Conservation (phyloP, 2,329 filamentous ascomycete genomes). For the Hymenoscyphus repandus region DNA sequence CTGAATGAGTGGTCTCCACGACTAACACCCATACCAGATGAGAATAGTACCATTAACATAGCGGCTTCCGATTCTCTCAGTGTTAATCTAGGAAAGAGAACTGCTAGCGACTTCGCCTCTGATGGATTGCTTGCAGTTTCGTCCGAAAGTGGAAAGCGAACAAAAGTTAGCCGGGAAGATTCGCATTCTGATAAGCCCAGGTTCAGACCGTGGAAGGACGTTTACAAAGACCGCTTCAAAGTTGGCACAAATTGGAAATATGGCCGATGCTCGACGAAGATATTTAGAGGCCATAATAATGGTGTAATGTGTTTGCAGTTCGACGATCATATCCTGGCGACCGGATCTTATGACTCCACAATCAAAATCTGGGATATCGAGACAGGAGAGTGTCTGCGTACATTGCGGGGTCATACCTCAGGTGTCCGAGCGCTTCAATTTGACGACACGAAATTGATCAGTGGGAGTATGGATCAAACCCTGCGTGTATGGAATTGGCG, state of each 20-base stretch:
- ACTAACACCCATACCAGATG: slow-evolving; percentile 43
- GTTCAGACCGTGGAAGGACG: slow-evolving; percentile 85
- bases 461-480: slow-evolving; percentile 79
- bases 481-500: slow-evolving; percentile 97
- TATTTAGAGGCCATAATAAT: slow-evolving; percentile 83
- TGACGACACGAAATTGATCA: slow-evolving; percentile 85
- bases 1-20: slow-evolving; percentile 48
- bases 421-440: slow-evolving; percentile 90
- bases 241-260: slow-evolving; percentile 98
- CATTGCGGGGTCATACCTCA: slow-evolving; percentile 72
- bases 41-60: slow-evolving; percentile 7
- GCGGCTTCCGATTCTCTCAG: slow-evolving; percentile 10
- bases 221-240: slow-evolving; percentile 92
- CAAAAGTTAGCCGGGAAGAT: slow-evolving; percentile 19
- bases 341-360: slow-evolving; percentile 90
- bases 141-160: slow-evolving; percentile 21
- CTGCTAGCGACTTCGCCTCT: slow-evolving; percentile 15
- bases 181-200: slow-evolving; percentile 37
- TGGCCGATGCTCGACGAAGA: slow-evolving; percentile 77
- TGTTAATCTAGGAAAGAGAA: slow-evolving; percentile 22
- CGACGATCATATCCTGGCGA: slow-evolving; percentile 85
- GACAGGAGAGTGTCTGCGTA: slow-evolving; percentile 80
- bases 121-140: slow-evolving; percentile 10
- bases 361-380: slow-evolving; percentile 97
- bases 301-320: slow-evolving; percentile 68